These are phyloP conservation scores for Citrus glauca DNA, from an alignment of 345 rosid species.

Conservation along the genomic window DNA sequence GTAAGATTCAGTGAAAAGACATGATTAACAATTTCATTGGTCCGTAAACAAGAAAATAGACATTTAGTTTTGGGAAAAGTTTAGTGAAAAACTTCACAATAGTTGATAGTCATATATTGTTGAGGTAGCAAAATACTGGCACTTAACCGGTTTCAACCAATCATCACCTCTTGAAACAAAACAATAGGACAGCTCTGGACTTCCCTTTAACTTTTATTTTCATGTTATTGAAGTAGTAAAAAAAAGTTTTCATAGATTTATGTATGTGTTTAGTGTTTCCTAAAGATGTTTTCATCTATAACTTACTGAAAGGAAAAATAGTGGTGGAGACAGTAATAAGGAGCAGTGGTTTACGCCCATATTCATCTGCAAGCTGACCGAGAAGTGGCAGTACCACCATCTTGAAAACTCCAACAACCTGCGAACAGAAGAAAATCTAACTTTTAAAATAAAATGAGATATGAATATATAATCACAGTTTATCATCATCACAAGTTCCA, in stretches of 20 bases:
- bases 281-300: not conserved
- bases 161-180: not conserved
- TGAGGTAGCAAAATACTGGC: not conserved
- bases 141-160: not conserved
- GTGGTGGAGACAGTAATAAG: constrained; percentile 42
- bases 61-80: not conserved
- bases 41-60: not conserved
- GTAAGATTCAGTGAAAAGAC: not conserved
- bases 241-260: too few relatives aligned
- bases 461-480: not conserved
- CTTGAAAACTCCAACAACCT: constrained; percentile 62
- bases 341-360: constrained; percentile 52
- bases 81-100: not conserved
- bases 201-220: not conserved
- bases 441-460: not conserved
- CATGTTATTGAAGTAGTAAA: not conserved
- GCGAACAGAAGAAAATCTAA: not conserved
- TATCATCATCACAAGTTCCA: not conserved
- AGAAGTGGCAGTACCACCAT: constrained; percentile 49
- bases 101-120: not conserved
- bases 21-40: not conserved
- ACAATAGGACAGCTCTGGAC: not conserved
- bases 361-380: constrained; percentile 60
- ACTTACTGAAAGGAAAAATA: constrained; percentile 50
- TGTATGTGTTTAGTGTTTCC: not conserved